Percentiles rank a stretch among this genome's conserved stretches.
Conservation (phyloP, 2,329 filamentous ascomycete genomes). For the Cladosporium sp. region DNA sequence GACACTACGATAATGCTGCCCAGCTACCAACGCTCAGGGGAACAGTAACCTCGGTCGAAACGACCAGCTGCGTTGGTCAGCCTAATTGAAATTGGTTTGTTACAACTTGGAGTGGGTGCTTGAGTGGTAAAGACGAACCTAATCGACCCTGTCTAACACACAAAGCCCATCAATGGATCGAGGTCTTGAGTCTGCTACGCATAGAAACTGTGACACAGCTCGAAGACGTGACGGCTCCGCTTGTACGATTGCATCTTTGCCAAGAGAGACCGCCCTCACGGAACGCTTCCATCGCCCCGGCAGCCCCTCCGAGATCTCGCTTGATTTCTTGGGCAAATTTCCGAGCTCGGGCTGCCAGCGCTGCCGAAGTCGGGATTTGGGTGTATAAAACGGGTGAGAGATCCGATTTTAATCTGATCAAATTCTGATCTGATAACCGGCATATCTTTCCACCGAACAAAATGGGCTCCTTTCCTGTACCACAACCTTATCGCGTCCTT, state of each 20-base stretch:
- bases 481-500: constrained; percentile 47
- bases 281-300: neutral
- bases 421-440: constrained; percentile 10
- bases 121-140: too few species aligned
- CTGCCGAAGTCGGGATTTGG: neutral
- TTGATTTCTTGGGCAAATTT: constrained; percentile 17
- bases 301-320: neutral
- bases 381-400: neutral
- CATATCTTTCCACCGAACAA: neutral
- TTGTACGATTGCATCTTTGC: neutral
- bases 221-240: neutral
- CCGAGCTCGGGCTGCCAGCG: neutral
- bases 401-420: constrained; percentile 14
- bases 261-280: neutral
- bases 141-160: too few species aligned
- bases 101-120: too few species aligned
- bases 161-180: too few species aligned
- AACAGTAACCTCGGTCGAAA: neutral
- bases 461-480: constrained; percentile 8
- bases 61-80: neutral
- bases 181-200: neutral
- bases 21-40: neutral
- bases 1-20: neutral
- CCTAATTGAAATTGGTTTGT: too few species aligned
- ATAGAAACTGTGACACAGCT: neutral